Evolutionary conservation across 352 stramenopile species (phyloP), one percentile per base, ranked within the genome.

Genomic region (Globisporangium megalacanthum): DNA sequence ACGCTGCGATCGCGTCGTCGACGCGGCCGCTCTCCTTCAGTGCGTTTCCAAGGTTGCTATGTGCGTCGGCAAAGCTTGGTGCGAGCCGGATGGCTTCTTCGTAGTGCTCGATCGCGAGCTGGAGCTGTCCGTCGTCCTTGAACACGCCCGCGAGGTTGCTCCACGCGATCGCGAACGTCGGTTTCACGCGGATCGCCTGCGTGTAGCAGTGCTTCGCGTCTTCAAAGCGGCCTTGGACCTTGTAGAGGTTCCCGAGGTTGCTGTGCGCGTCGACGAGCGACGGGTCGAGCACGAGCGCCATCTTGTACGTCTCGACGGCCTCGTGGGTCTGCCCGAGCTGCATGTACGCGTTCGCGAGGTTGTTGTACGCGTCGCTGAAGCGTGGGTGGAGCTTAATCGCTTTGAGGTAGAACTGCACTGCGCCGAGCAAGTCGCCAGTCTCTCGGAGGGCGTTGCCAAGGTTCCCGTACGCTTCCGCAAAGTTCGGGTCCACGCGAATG

Each of bases 401-500:
- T 60, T 95, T 79, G 35, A 94, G 64, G 64, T 97, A 98, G 62
- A 97, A 98, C 59, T 97, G 83, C 13, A 98, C 75, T 2, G 94
- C 92, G 33, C 86, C 88, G 19, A 83, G 39, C 14, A 97, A 48
- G 62, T 98, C 88, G 14, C 94, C 94, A 13, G 97, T 75, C 70
- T 98, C 93, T 56, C 97, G 97, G n/a, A 98, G 78, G 39, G 91
- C 90, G 63, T 98, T 98, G 53, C 91, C 94, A 29, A 98, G 71
- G 58, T 98, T 98, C 42, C 79, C 85, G 52, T 97, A 97, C 2
- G 92, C 94, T 55, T 98, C 93, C 20, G 90, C 90, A 61, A 97
- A 97, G 60, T 87, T 75, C 4, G 91, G 90, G 37, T 96, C 89
- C 56, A 98, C 79, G 45, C 88, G 80, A 53, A 98, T 96, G 61